phyloP scores from a whole-genome alignment of 306 rosid genomes.

The Citrullus amarus region DNA sequence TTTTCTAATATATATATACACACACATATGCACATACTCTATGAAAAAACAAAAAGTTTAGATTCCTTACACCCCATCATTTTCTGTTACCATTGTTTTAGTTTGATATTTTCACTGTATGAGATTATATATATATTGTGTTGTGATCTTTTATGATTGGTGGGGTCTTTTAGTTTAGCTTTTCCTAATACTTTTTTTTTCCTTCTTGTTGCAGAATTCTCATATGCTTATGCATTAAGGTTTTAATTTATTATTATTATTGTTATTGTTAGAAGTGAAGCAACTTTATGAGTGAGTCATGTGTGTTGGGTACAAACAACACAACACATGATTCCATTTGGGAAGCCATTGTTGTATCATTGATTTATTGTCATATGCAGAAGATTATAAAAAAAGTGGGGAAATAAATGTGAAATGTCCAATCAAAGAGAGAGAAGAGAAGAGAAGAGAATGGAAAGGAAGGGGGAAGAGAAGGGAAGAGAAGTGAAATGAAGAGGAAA shows the following conservation, averaged over 20 bases:
- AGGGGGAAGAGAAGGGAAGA: too few species aligned
- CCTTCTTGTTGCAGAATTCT: not conserved
- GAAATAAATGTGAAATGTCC: constrained; percentile 3
- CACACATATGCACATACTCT: not conserved
- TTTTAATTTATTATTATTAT: not conserved
- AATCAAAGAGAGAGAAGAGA: not conserved
- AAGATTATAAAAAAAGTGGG: not conserved
- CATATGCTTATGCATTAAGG: constrained; percentile 27
- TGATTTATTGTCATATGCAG: constrained; percentile 11
- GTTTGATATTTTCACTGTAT: not conserved
- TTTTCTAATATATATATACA: too few species aligned
- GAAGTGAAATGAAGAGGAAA: too few species aligned
- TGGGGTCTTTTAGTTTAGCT: not conserved
- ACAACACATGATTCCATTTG: not conserved
- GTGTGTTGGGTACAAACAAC: not conserved
- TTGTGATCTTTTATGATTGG: not conserved
- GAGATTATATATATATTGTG: not conserved
- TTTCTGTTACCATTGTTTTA: not conserved
- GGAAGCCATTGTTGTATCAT: not conserved
- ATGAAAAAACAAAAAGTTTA: too few species aligned
- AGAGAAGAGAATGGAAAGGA: not conserved
- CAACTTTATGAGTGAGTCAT: constrained; percentile 10
- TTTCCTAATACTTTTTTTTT: not conserved
- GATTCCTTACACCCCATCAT: not conserved
- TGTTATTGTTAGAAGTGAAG: not conserved